Base-by-base conservation (phyloP, 179 eudicot genomes). In the Corrigiola litoralis region DNA sequence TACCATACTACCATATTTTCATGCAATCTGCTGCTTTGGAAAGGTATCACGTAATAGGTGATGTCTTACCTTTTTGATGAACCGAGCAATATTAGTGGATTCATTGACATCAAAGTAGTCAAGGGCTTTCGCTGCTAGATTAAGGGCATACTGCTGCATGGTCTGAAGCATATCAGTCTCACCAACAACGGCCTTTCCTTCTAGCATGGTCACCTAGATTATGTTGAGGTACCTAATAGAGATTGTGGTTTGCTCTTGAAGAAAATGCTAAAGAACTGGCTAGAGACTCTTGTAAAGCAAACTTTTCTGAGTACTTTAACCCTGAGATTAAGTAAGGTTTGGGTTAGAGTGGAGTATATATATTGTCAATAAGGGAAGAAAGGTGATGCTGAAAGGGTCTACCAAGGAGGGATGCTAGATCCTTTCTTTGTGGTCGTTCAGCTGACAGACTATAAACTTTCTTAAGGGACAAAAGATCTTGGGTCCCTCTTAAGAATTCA, bases 21-120 rank as follows among this genome's bases (percentile, higher is more conserved):
- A n/a, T n/a, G n/a, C n/a, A n/a, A n/a, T n/a, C n/a, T n/a, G n/a
- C n/a, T n/a, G n/a, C n/a, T n/a, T n/a, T n/a, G n/a, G 9, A 40
- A 6, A 40, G 16, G 14, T 1, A 7, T 49, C 8, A 49, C 11
- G 28, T 23, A 49, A 2, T 7, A 11, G 8, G 10, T 21, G 12
- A 20, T 2, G 27, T 14, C 13, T 14, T 65, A 84, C 96, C 90
- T 89, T 74, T 70, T 89, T 89, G 5, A 89, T 84, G 69, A 77
- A 85, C 29, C 96, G 81, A 14, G 96, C 96, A 3, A 89, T 89
- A 0, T 82, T 83, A 12, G 87, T 89, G 21, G 90, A 68, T 61
- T 89, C 87, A 8, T 86, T 89, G 69, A 86, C 92, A 67, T 89
- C 96, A 56, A 75, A 89, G 76, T 55, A 66, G 61, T 89, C 96